Evolutionary conservation across 208 protist species (phyloP).

Genomic region (Leishmania major): DNA sequence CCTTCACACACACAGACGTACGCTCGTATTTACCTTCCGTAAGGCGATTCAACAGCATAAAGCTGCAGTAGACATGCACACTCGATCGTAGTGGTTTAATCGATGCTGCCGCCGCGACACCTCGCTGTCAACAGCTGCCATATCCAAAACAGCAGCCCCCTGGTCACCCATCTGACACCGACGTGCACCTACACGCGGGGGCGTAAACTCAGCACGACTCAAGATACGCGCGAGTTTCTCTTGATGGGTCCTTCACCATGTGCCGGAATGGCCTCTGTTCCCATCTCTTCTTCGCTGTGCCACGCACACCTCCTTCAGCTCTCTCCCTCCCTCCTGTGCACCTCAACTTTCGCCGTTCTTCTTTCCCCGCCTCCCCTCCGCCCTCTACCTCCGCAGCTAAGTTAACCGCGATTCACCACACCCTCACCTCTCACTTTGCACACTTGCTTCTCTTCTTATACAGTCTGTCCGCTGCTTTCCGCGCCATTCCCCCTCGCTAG

Average conservation of each 20-base stretch:
- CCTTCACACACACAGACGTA: not conserved
- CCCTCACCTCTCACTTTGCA: constrained; percentile 1
- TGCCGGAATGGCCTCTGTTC: not conserved
- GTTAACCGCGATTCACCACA: not conserved
- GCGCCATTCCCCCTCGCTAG: not conserved
- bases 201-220: not conserved
- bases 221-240: not conserved
- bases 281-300: not conserved
- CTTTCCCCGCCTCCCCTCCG: not conserved
- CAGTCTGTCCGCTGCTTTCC: not conserved
- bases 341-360: not conserved
- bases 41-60: not conserved
- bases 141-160: not conserved
- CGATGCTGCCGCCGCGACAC: not conserved
- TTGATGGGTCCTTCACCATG: not conserved
- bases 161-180: not conserved
- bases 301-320: not conserved
- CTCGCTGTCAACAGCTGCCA: not conserved
- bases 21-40: not conserved
- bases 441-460: not conserved
- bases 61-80: not conserved
- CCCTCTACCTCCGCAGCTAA: not conserved
- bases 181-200: not conserved
- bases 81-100: not conserved
- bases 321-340: not conserved